Evolutionary conservation across 345 rosid genomes (phyloP).

Genomic region (Heritiera fomes): DNA sequence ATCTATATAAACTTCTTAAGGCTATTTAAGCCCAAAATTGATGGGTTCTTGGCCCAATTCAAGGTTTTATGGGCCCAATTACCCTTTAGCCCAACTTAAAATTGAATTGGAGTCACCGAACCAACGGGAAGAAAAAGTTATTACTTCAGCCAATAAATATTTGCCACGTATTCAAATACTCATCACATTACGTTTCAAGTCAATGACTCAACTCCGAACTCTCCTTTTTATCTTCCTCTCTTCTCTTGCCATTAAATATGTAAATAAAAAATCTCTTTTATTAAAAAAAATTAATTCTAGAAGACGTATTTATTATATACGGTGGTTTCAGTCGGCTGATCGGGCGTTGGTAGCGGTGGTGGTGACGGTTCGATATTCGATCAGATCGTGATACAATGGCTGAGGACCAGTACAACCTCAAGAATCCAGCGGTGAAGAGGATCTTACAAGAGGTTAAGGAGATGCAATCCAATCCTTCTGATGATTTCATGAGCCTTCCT

Average conservation of each 20-base stretch:
- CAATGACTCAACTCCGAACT: neutral
- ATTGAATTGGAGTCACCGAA: neutral
- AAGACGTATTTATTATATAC: neutral
- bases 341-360: conserved; percentile 9
- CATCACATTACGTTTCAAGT: conserved; percentile 29
- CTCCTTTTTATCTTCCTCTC: neutral
- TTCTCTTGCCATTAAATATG: conserved; percentile 5
- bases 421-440: conserved; percentile 96
- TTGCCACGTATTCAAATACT: conserved; percentile 25
- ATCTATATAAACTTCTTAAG: too few species aligned
- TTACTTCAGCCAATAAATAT: conserved; percentile 24
- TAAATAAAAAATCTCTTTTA: neutral
- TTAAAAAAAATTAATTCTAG: neutral
- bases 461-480: conserved; percentile 97
- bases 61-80: neutral
- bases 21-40: neutral
- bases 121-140: neutral
- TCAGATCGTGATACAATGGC: conserved; percentile 49
- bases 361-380: conserved; percentile 3
- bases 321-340: neutral
- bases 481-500: conserved; percentile 97
- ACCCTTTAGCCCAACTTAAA: neutral
- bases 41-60: neutral
- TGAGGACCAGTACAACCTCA: conserved; percentile 78
- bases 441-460: conserved; percentile 97